Evolutionary conservation across 139 green algal genomes (phyloP).

Genomic region (Chlamydomonas urium): DNA sequence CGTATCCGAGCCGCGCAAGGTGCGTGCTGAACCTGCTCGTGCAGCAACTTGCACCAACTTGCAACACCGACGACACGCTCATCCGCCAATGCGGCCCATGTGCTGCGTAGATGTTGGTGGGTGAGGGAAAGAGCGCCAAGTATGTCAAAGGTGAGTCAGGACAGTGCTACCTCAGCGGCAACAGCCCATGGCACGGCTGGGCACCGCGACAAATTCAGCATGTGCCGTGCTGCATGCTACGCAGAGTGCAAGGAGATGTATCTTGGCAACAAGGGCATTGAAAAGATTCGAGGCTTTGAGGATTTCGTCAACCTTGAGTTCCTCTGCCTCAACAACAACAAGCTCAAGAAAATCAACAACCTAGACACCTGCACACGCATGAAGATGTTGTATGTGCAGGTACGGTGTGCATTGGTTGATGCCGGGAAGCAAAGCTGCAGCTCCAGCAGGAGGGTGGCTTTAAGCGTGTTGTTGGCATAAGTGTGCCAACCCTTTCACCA

Average conservation of each 20-base stretch:
- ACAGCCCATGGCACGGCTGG: not conserved
- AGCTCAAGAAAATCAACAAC: slow-evolving; percentile 49
- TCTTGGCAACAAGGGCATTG: slow-evolving; percentile 39
- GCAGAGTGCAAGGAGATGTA: slow-evolving; percentile 59
- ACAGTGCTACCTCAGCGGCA: not conserved
- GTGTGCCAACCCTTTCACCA: too few relatives aligned
- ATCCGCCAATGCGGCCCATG: too few relatives aligned
- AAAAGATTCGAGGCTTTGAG: slow-evolving; percentile 57
- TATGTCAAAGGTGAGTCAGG: slow-evolving; percentile 8
- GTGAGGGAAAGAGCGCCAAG: slow-evolving; percentile 8
- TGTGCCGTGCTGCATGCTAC: not conserved
- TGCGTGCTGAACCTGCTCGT: too few relatives aligned
- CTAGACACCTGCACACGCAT: slow-evolving; percentile 51
- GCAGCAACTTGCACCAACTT: too few relatives aligned
- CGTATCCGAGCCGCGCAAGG: slow-evolving; percentile 1
- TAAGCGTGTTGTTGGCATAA: too few relatives aligned
- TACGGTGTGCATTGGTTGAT: slow-evolving; percentile 5
- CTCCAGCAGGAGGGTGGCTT: too few relatives aligned
- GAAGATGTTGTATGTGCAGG: slow-evolving; percentile 50
- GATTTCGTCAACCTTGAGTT: slow-evolving; percentile 49
- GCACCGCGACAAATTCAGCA: not conserved
- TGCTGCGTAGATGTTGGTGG: too few relatives aligned
- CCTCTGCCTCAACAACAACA: slow-evolving; percentile 58
- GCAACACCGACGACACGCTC: too few relatives aligned
- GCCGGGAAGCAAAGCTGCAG: not conserved